Conservation (phyloP, 345 rosid species). For the Arabis hirsuta region DNA sequence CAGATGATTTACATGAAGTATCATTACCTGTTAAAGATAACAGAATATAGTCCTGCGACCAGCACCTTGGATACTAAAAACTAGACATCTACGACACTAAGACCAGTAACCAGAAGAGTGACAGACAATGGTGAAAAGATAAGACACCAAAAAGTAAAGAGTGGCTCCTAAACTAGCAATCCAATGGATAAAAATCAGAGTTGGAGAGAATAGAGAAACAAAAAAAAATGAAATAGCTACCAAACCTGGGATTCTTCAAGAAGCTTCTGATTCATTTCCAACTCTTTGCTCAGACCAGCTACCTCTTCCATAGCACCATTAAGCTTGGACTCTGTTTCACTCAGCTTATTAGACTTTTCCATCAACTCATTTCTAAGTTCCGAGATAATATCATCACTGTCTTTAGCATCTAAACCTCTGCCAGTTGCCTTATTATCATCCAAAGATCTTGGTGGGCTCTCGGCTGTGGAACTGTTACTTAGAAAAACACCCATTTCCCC, state of each 20-base stretch:
- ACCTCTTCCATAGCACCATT: conserved; percentile 76
- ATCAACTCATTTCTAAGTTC: conserved; percentile 63
- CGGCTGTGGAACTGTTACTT: conserved; percentile 87
- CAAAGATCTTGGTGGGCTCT: conserved; percentile 67
- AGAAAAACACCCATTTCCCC: conserved; percentile 68
- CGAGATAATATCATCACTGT: conserved; percentile 47
- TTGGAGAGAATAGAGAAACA: neutral
- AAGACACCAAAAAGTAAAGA: conserved; percentile 21
- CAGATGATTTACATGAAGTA: conserved; percentile 4
- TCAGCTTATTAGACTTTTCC: conserved; percentile 63
- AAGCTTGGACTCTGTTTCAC: conserved; percentile 70
- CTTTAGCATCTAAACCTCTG: conserved; percentile 49
- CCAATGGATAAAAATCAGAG: conserved; percentile 7
- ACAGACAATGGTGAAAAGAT: conserved; percentile 11
- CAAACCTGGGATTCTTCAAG: conserved; percentile 96
- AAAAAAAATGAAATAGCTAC: conserved; percentile 10
- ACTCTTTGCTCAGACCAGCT: conserved; percentile 63
- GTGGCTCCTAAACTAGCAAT: conserved; percentile 14
- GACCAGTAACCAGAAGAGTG: conserved; percentile 9
- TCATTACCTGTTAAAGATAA: conserved; percentile 15
- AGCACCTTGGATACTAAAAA: neutral
- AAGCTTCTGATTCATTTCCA: conserved; percentile 77
- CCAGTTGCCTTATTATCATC: conserved; percentile 52
- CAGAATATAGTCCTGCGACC: neutral
- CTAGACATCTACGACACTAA: conserved; percentile 11